phyloP scores from a whole-genome alignment of 2,329 filamentous ascomycete genomes.

The Didymella sp. region DNA sequence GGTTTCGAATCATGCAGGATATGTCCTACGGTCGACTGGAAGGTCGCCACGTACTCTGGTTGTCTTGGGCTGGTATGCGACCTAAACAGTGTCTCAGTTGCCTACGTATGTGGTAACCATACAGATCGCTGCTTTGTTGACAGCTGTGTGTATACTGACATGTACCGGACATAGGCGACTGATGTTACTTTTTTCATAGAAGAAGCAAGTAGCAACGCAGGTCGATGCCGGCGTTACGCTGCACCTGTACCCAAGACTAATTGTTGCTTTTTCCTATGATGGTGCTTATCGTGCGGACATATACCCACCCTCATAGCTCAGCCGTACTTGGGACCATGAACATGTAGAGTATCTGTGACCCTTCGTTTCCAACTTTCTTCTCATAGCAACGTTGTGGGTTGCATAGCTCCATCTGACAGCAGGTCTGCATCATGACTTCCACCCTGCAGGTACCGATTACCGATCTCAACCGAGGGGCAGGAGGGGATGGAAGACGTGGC shows the following conservation, averaged over 20 bases:
- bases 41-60: neutral
- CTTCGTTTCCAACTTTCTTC: too few species aligned
- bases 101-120: neutral
- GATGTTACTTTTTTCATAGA: neutral
- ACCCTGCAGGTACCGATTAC: slow-evolving; percentile 14
- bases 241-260: neutral
- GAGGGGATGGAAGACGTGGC: neutral
- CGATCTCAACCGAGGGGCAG: neutral
- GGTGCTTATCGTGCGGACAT: neutral
- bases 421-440: neutral
- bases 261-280: neutral
- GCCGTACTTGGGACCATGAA: too few species aligned
- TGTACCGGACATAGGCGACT: neutral
- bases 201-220: neutral
- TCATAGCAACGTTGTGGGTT: neutral
- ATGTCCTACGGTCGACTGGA: neutral
- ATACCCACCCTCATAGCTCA: neutral
- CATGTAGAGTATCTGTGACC: too few species aligned
- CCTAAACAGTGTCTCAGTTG: neutral
- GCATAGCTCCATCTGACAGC: neutral
- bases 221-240: neutral
- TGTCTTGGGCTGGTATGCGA: neutral
- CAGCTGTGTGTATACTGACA: neutral
- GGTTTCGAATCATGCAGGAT: neutral
- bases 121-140: neutral